A percentile compares a stretch with the other conserved stretches of the same genome.
These are phyloP conservation scores for Solanum infundibuliforme DNA, from an alignment of 257 asterid species.

Conservation along the genomic window DNA sequence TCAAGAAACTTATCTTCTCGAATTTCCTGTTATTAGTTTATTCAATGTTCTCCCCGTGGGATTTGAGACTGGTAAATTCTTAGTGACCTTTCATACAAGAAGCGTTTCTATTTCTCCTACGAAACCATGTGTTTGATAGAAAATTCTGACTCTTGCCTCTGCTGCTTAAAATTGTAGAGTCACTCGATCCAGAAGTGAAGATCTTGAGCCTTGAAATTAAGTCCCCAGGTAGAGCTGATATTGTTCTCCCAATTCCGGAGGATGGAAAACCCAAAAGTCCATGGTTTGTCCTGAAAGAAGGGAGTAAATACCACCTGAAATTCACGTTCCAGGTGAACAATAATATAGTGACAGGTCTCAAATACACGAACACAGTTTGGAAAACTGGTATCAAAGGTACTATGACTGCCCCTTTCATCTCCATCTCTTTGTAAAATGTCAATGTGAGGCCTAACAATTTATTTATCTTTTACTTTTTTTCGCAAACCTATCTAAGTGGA, in stretches of 20 bases:
- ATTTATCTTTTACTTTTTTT: not conserved
- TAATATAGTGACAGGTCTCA: conserved; percentile 65
- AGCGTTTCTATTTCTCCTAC: not conserved
- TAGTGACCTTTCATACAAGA: not conserved
- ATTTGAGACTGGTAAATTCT: too few species aligned
- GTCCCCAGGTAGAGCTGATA: conserved; percentile 47
- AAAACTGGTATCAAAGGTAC: conserved; percentile 67
- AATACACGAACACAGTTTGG: conserved; percentile 63
- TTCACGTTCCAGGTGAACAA: conserved; percentile 56
- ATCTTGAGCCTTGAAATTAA: conserved; percentile 48
- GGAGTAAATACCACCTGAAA: conserved; percentile 45
- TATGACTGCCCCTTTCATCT: not conserved
- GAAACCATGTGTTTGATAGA: not conserved
- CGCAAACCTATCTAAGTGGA: conserved; percentile 43
- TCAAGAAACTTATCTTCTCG: not conserved
- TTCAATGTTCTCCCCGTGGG: not conserved
- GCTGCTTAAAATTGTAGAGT: conserved; percentile 24
- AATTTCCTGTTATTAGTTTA: not conserved
- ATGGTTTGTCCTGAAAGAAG: conserved; percentile 71
- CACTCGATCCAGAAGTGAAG: conserved; percentile 65
- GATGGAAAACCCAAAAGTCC: conserved; percentile 50
- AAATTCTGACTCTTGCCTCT: not conserved
- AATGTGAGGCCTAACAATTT: not conserved
- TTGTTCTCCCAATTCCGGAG: conserved; percentile 46
- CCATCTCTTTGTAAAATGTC: not conserved